phyloP scores from a whole-genome alignment of 225 moss, liverwort and hornwort species.

The Sphagnum tenellum region DNA sequence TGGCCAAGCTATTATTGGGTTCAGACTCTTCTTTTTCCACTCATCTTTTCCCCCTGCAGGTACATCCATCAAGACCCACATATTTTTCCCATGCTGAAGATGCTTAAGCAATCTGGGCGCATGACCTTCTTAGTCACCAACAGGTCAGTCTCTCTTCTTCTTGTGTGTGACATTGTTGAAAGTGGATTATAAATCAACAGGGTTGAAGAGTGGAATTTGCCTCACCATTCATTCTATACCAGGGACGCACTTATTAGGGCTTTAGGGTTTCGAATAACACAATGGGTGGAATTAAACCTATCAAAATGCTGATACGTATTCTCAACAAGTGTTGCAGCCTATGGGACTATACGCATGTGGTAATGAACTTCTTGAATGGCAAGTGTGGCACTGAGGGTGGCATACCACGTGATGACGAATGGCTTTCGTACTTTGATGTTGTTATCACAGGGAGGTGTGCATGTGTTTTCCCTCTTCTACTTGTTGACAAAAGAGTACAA shows the following conservation, averaged over 20 bases:
- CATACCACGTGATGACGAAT: constrained; percentile 78
- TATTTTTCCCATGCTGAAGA: constrained; percentile 83
- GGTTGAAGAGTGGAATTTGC: too few species aligned
- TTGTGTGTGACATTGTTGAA: too few species aligned
- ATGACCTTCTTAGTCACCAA: constrained; percentile 91
- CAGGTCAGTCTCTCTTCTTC: constrained; percentile 29
- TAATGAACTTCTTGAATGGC: constrained; percentile 92
- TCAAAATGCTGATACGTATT: too few species aligned
- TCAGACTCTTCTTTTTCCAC: too few species aligned
- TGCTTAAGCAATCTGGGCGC: constrained; percentile 85
- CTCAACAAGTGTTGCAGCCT: constrained; percentile 36
- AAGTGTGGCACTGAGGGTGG: constrained; percentile 83
- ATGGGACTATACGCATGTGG: constrained; percentile 98
- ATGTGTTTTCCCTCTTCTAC: too few species aligned
- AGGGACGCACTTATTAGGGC: too few species aligned
- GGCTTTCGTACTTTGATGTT: constrained; percentile 92
- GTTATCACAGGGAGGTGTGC: constrained; percentile 87
- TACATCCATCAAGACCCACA: constrained; percentile 79
- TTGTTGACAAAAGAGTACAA: too few species aligned
- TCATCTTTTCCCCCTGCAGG: constrained; percentile 19
- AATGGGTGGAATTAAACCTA: too few species aligned
- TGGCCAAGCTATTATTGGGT: too few species aligned
- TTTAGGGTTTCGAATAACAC: too few species aligned
- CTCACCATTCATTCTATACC: too few species aligned
- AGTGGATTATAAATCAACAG: too few species aligned